A percentile compares a stretch with the other conserved stretches of the same genome.
Evolutionary conservation across 2,329 filamentous ascomycete species (phyloP).

Genomic region (Ceratocystis cubensis): DNA sequence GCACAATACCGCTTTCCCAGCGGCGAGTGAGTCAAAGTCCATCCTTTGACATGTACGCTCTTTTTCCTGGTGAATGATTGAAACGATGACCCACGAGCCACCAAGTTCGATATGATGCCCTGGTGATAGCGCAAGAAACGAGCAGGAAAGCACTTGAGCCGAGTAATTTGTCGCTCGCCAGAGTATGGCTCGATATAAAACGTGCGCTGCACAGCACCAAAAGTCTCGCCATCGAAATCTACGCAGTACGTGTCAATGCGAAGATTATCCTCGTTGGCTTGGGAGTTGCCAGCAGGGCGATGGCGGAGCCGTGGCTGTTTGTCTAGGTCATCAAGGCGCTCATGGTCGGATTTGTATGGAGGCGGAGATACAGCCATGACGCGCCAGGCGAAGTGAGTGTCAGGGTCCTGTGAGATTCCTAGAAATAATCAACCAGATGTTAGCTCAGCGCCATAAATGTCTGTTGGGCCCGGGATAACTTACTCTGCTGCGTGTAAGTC

Average conservation of each 20-base stretch:
- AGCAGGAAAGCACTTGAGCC: neutral
- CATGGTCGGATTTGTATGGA: neutral
- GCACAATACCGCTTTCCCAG: neutral
- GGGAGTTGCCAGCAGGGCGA: no score
- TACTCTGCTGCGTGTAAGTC: neutral
- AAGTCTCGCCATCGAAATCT: neutral
- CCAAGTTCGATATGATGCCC: neutral
- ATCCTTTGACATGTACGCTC: neutral
- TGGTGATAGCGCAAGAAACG: neutral
- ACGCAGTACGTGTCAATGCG: neutral
- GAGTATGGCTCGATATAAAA: neutral
- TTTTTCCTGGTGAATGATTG: neutral
- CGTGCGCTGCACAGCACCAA: neutral
- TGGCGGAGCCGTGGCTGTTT: neutral
- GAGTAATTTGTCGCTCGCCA: neutral
- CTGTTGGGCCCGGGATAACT: neutral
- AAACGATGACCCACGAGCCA: neutral
- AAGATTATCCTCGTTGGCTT: neutral
- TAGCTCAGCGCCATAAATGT: neutral
- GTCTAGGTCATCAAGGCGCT: slow-evolving; percentile 7
- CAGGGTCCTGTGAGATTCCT: slow-evolving; percentile 24
- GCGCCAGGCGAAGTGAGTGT: slow-evolving; percentile 32
- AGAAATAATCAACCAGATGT: neutral
- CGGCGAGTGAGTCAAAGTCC: neutral
- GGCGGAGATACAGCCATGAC: slow-evolving; percentile 23